Evolutionary conservation across 2,329 filamentous ascomycete genomes (phyloP).

Genomic region (Ceratocystis alfenasii): DNA sequence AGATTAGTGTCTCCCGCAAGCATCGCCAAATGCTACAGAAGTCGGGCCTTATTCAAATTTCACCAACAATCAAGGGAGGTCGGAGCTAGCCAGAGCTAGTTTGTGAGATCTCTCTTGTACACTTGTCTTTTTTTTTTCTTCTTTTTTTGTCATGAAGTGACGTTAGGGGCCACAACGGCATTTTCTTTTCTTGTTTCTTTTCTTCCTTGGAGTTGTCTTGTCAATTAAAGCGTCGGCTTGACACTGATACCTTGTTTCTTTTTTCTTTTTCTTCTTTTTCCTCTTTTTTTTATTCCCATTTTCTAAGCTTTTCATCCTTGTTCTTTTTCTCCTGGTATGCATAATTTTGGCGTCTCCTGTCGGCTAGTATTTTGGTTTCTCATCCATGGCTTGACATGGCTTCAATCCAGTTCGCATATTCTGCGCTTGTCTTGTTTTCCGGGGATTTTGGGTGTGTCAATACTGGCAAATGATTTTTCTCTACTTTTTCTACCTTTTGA

Average conservation of each 20-base stretch:
- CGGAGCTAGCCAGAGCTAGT: slow-evolving; percentile 12
- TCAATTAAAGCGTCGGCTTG: too few species aligned
- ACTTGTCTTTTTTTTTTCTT: slow-evolving; percentile 17
- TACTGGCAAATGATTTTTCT: background rate
- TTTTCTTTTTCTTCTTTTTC: slow-evolving; percentile 3
- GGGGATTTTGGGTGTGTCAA: background rate
- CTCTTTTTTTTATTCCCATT: slow-evolving; percentile 7
- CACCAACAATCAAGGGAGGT: slow-evolving; percentile 25
- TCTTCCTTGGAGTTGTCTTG: background rate
- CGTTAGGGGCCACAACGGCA: background rate
- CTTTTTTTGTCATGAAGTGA: slow-evolving; percentile 19
- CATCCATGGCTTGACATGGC: background rate
- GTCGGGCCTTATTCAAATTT: slow-evolving; percentile 21
- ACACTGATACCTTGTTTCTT: too few species aligned
- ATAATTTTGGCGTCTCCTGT: slow-evolving; percentile 13
- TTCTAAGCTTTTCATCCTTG: background rate
- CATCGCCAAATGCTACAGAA: slow-evolving; percentile 43
- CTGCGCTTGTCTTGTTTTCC: background rate
- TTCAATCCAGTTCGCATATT: slow-evolving; percentile 1
- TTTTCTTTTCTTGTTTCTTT: slow-evolving; percentile 23
- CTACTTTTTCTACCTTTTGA: slow-evolving; percentile 1
- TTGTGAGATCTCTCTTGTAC: slow-evolving; percentile 16
- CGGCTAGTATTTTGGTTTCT: background rate
- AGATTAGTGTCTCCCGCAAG: slow-evolving; percentile 53
- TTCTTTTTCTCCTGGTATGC: slow-evolving; percentile 3